Percentiles rank a stretch among this genome's conserved stretches.
phyloP scores from a whole-genome alignment of 129 eudicot genomes.

The Artemisia annua region DNA sequence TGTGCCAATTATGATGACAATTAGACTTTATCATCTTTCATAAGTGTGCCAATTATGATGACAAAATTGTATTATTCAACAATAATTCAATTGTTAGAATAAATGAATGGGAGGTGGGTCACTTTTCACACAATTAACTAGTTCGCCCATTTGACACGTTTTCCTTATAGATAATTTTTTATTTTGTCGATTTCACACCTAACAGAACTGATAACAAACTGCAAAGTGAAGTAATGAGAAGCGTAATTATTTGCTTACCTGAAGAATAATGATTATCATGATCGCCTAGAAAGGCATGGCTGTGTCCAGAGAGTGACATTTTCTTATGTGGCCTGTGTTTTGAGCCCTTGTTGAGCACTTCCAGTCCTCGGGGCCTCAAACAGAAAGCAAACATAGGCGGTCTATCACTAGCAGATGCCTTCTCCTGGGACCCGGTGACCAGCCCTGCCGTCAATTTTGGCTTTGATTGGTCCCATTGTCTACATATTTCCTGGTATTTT shows the following conservation, averaged over 20 bases:
- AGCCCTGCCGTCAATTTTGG: conserved; percentile 33
- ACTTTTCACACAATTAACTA: too few species aligned
- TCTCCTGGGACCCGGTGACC: conserved; percentile 58
- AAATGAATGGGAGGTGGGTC: too few species aligned
- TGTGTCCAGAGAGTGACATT: conserved; percentile 54
- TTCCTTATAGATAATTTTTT: too few species aligned
- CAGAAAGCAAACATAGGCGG: conserved; percentile 96
- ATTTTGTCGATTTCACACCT: not conserved
- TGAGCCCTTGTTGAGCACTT: conserved; percentile 70
- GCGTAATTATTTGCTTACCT: conserved; percentile 36
- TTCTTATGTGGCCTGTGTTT: conserved; percentile 87
- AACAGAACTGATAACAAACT: not conserved
- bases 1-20: too few species aligned
- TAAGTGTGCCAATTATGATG: too few species aligned
- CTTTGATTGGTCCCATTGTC: conserved; percentile 70
- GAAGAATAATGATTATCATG: conserved; percentile 52
- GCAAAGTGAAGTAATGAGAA: not conserved
- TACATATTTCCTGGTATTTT: conserved; percentile 72
- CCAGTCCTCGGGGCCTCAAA: conserved; percentile 80
- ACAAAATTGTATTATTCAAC: too few species aligned
- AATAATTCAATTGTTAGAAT: too few species aligned
- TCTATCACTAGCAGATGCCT: conserved; percentile 59
- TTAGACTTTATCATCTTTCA: too few species aligned
- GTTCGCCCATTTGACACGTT: too few species aligned
- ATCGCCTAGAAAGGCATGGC: conserved; percentile 53